These are phyloP conservation scores for Scedosporium aurantiacum DNA, from an alignment of 2,329 filamentous ascomycete genomes.

Conservation along the genomic window DNA sequence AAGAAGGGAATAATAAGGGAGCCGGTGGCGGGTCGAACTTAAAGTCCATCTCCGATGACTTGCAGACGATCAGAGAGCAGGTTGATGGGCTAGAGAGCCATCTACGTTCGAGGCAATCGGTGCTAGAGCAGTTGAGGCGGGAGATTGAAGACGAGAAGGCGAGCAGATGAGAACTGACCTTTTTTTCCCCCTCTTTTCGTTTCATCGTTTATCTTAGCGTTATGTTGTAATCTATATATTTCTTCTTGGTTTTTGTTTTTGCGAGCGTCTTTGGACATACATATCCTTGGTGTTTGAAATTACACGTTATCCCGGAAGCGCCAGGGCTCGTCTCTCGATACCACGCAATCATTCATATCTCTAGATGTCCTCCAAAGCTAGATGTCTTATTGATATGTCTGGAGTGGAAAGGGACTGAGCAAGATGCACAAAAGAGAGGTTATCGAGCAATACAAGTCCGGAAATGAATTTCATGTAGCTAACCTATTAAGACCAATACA, in stretches of 20 bases:
- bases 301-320: no score
- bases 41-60: conserved; percentile 71
- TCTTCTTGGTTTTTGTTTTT: no score
- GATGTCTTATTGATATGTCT: no score
- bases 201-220: not conserved
- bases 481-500: not conserved
- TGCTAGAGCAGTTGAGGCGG: conserved; percentile 63
- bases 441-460: no score
- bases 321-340: no score
- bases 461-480: not conserved
- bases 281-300: no score
- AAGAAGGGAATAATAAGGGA: conserved; percentile 58
- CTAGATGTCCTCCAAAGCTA: no score
- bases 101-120: conserved; percentile 62
- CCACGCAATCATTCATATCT: no score
- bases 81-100: conserved; percentile 83
- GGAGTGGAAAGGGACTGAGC: no score
- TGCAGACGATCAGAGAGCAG: conserved; percentile 86
- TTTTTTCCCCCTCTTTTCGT: not conserved
- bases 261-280: no score
- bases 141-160: conserved; percentile 82
- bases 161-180: conserved; percentile 25
- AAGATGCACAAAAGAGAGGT: no score
- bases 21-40: conserved; percentile 57
- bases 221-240: not conserved